Base-by-base conservation (phyloP, 768 basidiomycete genomes). In the Gelatoporia subvermispora region DNA sequence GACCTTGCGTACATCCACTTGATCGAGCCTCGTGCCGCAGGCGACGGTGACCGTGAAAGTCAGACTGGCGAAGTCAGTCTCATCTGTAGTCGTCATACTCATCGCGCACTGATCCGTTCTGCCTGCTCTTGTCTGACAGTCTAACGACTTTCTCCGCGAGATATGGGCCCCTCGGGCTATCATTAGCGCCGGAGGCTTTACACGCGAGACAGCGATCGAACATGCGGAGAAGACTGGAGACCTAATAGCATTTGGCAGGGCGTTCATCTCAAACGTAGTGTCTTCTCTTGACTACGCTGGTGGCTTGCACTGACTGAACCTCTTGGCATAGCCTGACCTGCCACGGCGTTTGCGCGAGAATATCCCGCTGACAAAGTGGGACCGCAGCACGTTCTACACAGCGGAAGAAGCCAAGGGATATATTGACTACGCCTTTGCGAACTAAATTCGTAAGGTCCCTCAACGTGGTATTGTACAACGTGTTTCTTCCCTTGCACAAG, bases 1-100 rank as follows among this genome's bases (percentile, higher is more conserved):
- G 47, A 72, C 24, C 60, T 72, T 4, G 48, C 67, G n/a, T 72
- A 73, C 58, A 40, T 72, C 21, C 67, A 74, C 56, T 35, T 67
- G 38, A 55, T 66, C 3, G 65, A 69, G 53, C 58, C 67, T 7
- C 42, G 56, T 13, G 49, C 40, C 3, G 21, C 25, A 9, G 52
- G 49, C 2, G 9, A 38, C 20, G 13, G 11, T 4, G 53, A 54
- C 20, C 31, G 38, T 8, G 43, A 43, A 7, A 40, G 48, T 2
- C n/a, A 16, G 3, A 17, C 35, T 2, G 31, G 36, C 20, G 35
- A 37, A 20, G 45, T 39, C 28, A 31, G 28, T 31, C 28, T 5
- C 28, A 31, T 31, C 28, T 31, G 28, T 31, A 31, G 7, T 31
- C n/a, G n/a, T n/a, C n/a, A n/a, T n/a, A n/a, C n/a, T n/a, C n/a